A percentile compares a stretch with the other conserved stretches of the same genome.
Evolutionary conservation across 2,329 filamentous ascomycete species (phyloP).

Genomic region (Chaetomium strumarium): DNA sequence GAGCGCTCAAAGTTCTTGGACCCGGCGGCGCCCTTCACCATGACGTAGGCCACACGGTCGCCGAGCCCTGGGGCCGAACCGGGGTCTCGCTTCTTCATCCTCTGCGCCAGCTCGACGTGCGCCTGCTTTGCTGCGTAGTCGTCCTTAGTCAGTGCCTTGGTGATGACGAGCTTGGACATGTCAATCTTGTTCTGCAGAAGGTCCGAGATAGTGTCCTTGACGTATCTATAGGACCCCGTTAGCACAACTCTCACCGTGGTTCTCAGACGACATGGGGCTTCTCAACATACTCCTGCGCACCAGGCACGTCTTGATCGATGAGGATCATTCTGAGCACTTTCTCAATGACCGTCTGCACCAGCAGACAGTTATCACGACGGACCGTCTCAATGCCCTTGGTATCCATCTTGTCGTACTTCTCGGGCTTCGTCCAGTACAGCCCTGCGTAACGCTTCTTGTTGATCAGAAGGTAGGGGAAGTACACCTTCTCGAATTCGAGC

Average conservation of each 20-base stretch:
- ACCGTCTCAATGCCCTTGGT: conserved; percentile 99
- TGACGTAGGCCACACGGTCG: conserved; percentile 96
- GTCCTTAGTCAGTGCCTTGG: conserved; percentile 87
- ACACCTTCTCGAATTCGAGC: conserved; percentile 98
- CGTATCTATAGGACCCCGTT: conserved; percentile 58
- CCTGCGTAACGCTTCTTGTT: conserved; percentile 99
- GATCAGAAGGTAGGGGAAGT: conserved; percentile 95
- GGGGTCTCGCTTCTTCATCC: conserved; percentile 95
- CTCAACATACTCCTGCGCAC: conserved; percentile 80
- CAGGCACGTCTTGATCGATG: conserved; percentile 84
- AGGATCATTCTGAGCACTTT: conserved; percentile 93
- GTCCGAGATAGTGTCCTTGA: conserved; percentile 93
- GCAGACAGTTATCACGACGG: conserved; percentile 86
- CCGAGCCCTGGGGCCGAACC: conserved; percentile 89
- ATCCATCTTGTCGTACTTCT: conserved; percentile 99
- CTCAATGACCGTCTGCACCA: conserved; percentile 96
- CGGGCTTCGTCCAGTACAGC: conserved; percentile 91
- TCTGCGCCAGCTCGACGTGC: conserved; percentile 88
- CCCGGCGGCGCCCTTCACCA: conserved; percentile 83
- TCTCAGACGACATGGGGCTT: not conserved
- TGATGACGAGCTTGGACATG: conserved; percentile 99
- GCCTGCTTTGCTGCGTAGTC: conserved; percentile 91
- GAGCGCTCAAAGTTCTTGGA: conserved; percentile 96
- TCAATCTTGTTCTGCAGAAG: conserved; percentile 96
- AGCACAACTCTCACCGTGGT: conserved; percentile 5